phyloP scores from a whole-genome alignment of 305 asterid species.

The Nicotiana rustica region DNA sequence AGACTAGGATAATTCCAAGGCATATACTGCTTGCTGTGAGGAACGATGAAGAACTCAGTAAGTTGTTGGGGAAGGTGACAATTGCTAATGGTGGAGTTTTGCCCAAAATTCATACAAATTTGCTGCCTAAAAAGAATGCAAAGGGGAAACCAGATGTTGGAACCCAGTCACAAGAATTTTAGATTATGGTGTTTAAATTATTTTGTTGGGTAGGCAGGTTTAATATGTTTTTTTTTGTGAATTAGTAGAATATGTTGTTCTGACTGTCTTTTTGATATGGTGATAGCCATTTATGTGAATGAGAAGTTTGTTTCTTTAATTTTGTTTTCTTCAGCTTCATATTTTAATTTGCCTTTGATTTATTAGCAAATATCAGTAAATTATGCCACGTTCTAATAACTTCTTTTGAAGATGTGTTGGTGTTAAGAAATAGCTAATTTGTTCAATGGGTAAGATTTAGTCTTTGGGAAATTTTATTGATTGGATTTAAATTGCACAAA shows the following conservation, averaged over 20 bases:
- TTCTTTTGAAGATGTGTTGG: too few relatives aligned
- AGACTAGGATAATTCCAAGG: constrained; percentile 66
- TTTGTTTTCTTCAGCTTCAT: background rate
- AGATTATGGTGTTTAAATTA: constrained; percentile 31
- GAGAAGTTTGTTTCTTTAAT: background rate
- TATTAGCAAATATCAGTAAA: too few relatives aligned
- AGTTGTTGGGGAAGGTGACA: constrained; percentile 61
- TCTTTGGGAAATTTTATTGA: too few relatives aligned
- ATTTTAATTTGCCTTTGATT: background rate
- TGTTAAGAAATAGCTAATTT: too few relatives aligned
- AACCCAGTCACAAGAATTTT: constrained; percentile 68
- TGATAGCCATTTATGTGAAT: background rate
- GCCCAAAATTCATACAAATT: constrained; percentile 58
- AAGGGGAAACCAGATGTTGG: constrained; percentile 57
- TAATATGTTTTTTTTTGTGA: background rate
- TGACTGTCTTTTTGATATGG: background rate
- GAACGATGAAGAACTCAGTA: constrained; percentile 69
- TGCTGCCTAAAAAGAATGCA: constrained; percentile 59
- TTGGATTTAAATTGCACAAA: too few relatives aligned
- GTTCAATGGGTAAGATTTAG: too few relatives aligned
- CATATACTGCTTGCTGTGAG: constrained; percentile 72
- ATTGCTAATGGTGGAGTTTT: constrained; percentile 71
- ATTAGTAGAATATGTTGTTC: background rate
- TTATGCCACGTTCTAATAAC: too few relatives aligned
- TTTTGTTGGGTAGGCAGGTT: background rate